Conservation (phyloP, 2,329 filamentous ascomycete genomes). For the Clarireedia monteithiana region DNA sequence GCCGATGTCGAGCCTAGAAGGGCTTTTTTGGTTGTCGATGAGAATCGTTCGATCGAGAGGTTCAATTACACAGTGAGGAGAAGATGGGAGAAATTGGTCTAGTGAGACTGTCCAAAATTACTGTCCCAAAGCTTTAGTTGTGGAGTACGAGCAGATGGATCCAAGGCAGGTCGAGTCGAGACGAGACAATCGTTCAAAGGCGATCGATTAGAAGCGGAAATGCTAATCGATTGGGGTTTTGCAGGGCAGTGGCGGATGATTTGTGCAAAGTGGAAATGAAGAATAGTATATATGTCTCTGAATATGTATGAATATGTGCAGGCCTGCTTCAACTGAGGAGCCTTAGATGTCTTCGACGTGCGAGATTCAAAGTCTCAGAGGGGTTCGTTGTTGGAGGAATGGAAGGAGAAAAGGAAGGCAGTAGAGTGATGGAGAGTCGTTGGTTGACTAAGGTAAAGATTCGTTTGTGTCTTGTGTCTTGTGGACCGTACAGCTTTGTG, state of each 20-base stretch:
- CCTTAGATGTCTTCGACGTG: too few relatives aligned
- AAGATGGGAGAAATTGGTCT: background rate
- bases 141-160: background rate
- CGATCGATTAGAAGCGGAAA: background rate
- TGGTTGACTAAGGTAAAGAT: background rate
- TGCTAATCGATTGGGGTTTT: background rate
- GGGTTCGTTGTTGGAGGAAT: background rate
- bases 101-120: slow-evolving; percentile 2
- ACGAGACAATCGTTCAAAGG: background rate
- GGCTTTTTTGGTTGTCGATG: background rate
- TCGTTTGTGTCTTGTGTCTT: background rate
- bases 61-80: slow-evolving; percentile 4
- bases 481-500: background rate
- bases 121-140: background rate
- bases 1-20: too few relatives aligned
- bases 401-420: background rate
- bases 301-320: too few relatives aligned
- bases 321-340: too few relatives aligned
- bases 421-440: background rate
- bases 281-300: background rate
- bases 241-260: background rate
- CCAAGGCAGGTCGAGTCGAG: background rate
- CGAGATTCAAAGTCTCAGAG: background rate
- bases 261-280: background rate
- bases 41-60: background rate